Conservation (phyloP, 129 eudicot species). For the Pseudognaphalium luteoalbum region DNA sequence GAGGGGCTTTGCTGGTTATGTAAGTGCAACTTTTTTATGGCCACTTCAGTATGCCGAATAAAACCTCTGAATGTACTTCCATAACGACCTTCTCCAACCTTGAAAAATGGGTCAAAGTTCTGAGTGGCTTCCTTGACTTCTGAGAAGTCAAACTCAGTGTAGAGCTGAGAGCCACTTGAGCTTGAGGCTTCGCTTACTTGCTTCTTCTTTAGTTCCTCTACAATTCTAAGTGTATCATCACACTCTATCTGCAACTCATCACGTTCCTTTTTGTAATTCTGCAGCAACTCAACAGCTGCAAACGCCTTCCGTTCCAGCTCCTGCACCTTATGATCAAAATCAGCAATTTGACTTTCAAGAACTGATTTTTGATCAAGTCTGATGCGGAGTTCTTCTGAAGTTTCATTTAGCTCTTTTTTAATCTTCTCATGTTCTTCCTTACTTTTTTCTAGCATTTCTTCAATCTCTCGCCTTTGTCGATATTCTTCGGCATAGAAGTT, state of each 20-base stretch:
- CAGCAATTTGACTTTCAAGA: conserved; percentile 53
- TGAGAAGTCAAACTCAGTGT: conserved; percentile 51
- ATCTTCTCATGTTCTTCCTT: conserved; percentile 50
- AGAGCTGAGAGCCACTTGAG: conserved; percentile 42
- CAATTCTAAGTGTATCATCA: conserved; percentile 50
- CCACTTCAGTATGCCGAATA: conserved; percentile 78
- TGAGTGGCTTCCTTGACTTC: conserved; percentile 74
- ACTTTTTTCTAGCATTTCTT: conserved; percentile 51
- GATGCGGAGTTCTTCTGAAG: conserved; percentile 45
- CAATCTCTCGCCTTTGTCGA: conserved; percentile 48
- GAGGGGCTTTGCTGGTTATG: conserved; percentile 69
- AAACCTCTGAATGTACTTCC: conserved; percentile 65
- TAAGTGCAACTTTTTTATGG: conserved; percentile 63
- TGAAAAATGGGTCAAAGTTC: conserved; percentile 54
- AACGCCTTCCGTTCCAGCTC: conserved; percentile 69
- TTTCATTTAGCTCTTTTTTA: conserved; percentile 39
- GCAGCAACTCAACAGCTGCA: conserved; percentile 63
- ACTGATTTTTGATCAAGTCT: conserved; percentile 52
- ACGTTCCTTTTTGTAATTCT: conserved; percentile 70
- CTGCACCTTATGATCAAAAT: conserved; percentile 47
- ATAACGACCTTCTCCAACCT: conserved; percentile 89
- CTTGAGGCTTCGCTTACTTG: conserved; percentile 42
- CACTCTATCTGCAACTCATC: conserved; percentile 68
- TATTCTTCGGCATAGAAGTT: conserved; percentile 46
- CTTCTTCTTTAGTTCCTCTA: conserved; percentile 48